These are phyloP conservation scores for Linaria vulgaris DNA, from an alignment of 257 asterid genomes.

Conservation along the genomic window DNA sequence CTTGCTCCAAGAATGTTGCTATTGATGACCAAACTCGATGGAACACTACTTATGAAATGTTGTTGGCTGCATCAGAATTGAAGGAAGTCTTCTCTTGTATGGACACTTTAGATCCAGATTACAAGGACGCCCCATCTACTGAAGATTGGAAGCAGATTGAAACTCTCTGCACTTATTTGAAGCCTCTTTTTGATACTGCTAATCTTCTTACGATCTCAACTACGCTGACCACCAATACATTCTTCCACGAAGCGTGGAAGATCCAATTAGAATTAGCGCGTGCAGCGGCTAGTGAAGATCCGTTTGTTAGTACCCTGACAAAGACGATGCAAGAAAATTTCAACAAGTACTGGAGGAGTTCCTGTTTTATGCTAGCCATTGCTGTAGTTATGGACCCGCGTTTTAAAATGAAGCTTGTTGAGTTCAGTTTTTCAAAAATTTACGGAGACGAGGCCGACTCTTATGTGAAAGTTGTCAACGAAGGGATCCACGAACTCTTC, in stretches of 20 bases:
- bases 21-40: conserved; percentile 77
- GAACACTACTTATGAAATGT: conserved; percentile 94
- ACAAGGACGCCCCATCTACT: conserved; percentile 52
- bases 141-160: conserved; percentile 82
- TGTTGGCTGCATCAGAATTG: conserved; percentile 71
- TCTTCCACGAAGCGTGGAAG: conserved; percentile 97
- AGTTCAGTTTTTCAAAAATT: conserved; percentile 76
- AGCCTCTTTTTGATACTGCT: conserved; percentile 76
- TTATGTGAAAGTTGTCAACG: conserved; percentile 60
- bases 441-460: conserved; percentile 58
- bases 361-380: conserved; percentile 70
- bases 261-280: conserved; percentile 79
- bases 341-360: conserved; percentile 75
- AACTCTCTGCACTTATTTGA: conserved; percentile 57
- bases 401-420: conserved; percentile 86
- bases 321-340: conserved; percentile 76
- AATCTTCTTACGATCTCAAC: conserved; percentile 46
- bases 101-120: conserved; percentile 75
- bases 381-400: conserved; percentile 97
- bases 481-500: conserved; percentile 86
- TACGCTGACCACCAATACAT: conserved; percentile 64
- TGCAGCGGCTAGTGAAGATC: conserved; percentile 62
- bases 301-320: conserved; percentile 50
- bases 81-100: conserved; percentile 84
- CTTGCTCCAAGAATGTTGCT: conserved; percentile 61